phyloP scores from a whole-genome alignment of 2,329 filamentous ascomycete species.

The Fusarium subtropicale region DNA sequence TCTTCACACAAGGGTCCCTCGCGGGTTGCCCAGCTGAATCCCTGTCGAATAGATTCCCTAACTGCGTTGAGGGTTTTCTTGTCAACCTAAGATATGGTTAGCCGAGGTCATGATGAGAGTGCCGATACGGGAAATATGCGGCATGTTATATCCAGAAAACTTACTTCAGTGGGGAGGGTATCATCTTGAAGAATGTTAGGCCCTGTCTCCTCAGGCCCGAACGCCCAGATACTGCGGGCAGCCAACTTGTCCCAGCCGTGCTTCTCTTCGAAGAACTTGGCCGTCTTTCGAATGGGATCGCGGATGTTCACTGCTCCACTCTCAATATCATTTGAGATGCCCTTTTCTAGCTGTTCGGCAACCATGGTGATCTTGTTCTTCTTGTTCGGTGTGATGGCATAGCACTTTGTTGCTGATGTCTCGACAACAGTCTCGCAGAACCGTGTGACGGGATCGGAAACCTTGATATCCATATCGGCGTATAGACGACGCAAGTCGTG shows the following conservation, averaged over 20 bases:
- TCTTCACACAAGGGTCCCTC: conserved; percentile 98
- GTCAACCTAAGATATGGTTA: conserved; percentile 71
- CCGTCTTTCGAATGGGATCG: conserved; percentile 91
- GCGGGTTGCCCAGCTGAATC: conserved; percentile 94
- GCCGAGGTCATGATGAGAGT: conserved; percentile 16
- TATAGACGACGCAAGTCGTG: conserved; percentile 95
- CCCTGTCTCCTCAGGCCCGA: conserved; percentile 93
- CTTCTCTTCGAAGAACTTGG: conserved; percentile 96
- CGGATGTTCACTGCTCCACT: conserved; percentile 89
- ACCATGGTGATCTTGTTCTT: conserved; percentile 99
- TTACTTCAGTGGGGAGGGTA: conserved; percentile 86
- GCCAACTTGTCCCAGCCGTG: conserved; percentile 98
- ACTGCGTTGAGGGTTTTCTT: conserved; percentile 89
- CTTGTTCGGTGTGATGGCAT: conserved; percentile 97
- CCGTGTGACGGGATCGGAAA: conserved; percentile 95
- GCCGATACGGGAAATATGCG: not conserved
- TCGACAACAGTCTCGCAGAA: conserved; percentile 99
- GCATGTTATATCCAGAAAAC: conserved; percentile 39
- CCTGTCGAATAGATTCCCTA: conserved; percentile 92
- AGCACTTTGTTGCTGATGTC: conserved; percentile 97
- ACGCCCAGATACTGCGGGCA: conserved; percentile 96
- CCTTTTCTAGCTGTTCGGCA: conserved; percentile 93
- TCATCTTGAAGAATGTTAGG: conserved; percentile 98
- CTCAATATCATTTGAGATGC: conserved; percentile 95
- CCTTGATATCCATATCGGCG: conserved; percentile 99